Evolutionary conservation across 768 basidiomycete species (phyloP).

Genomic region (Lactarius sp.): DNA sequence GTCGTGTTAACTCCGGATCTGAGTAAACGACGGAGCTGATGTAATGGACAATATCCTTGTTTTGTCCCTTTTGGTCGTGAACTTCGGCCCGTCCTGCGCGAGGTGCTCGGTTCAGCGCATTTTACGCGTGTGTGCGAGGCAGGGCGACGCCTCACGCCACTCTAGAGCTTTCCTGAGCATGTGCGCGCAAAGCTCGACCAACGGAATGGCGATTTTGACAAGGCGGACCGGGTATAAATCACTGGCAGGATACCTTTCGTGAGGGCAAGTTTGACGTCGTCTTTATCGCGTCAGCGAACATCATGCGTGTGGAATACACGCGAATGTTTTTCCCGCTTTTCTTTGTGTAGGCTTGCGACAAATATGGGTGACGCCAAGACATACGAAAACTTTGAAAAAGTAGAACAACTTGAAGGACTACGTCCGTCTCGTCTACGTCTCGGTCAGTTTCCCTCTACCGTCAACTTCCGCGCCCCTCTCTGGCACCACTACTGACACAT

Average conservation of each 20-base stretch:
- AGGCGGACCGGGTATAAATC: slow-evolving; percentile 26
- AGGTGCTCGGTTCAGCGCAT: too few species aligned
- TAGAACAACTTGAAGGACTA: slow-evolving; percentile 75
- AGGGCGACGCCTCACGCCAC: too few species aligned
- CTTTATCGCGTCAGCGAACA: slow-evolving; percentile 66
- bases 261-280: slow-evolving; percentile 67
- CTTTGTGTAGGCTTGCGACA: slow-evolving; percentile 51
- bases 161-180: too few species aligned
- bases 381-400: slow-evolving; percentile 62
- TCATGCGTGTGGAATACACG: slow-evolving; percentile 30
- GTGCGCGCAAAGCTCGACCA: too few species aligned
- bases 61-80: too few species aligned
- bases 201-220: too few species aligned
- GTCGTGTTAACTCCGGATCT: too few species aligned
- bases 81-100: too few species aligned
- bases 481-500: not conserved
- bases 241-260: slow-evolving; percentile 40
- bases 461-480: too few species aligned
- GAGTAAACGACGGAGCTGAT: too few species aligned
- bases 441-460: slow-evolving; percentile 39
- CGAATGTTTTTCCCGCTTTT: not conserved
- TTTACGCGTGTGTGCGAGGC: too few species aligned
- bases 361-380: slow-evolving; percentile 56
- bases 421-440: slow-evolving; percentile 57
- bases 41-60: too few species aligned